A percentile compares a stretch with the other conserved stretches of the same genome.
Conservation (phyloP, 129 eudicot genomes). For the Oenanthe sinensis region DNA sequence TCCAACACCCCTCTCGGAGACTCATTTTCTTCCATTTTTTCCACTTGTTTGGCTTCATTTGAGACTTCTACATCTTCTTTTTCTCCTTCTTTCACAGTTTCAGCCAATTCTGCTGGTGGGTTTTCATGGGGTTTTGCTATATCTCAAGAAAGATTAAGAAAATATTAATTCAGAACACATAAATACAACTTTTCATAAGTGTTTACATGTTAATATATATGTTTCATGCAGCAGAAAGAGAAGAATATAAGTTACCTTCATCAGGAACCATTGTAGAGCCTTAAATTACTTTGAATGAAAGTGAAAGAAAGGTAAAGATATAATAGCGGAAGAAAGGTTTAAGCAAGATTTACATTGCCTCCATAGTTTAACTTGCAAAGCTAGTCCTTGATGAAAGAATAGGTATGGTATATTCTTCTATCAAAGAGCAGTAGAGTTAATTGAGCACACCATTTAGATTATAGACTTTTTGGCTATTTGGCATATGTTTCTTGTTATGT, state of each 20-base stretch:
- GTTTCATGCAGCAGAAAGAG: neutral
- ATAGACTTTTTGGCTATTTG: neutral
- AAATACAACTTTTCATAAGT: neutral
- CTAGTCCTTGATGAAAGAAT: neutral
- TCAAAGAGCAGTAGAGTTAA: constrained; percentile 29
- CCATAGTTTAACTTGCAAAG: neutral
- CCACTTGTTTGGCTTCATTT: neutral
- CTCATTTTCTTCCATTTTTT: constrained; percentile 21
- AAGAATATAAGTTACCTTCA: constrained; percentile 3
- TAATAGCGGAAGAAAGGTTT: neutral
- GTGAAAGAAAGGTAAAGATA: neutral
- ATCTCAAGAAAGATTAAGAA: constrained; percentile 6
- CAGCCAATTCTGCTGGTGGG: constrained; percentile 17
- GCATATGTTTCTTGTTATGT: neutral
- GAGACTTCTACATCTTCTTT: constrained; percentile 11
- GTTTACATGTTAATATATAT: neutral
- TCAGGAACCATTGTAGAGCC: neutral
- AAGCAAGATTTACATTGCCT: constrained; percentile 14
- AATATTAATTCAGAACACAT: neutral
- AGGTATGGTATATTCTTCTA: constrained; percentile 43
- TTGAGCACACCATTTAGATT: neutral
- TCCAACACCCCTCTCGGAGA: constrained; percentile 81
- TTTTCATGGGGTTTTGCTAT: constrained; percentile 17
- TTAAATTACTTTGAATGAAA: neutral
- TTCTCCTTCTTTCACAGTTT: constrained; percentile 11